Percentiles rank a stretch among this genome's conserved stretches.
phyloP scores from a whole-genome alignment of 1,284 basidiomycete genomes.

The Porodaedalea pini region DNA sequence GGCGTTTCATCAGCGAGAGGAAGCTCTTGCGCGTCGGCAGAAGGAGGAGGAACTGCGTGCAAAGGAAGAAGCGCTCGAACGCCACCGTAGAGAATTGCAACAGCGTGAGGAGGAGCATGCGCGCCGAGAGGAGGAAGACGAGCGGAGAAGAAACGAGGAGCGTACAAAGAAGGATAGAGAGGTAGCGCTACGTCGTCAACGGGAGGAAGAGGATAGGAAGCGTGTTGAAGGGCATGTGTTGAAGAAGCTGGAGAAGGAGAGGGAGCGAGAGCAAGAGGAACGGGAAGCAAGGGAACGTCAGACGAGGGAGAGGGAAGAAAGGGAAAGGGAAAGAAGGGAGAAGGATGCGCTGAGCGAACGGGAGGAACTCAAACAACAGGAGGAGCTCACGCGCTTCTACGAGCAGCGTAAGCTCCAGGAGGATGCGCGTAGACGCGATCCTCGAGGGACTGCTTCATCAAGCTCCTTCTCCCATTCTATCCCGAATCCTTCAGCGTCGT shows the following conservation, averaged over 20 bases:
- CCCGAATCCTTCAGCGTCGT: slow-evolving; percentile 1
- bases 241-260: slow-evolving; percentile 7
- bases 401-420: slow-evolving; percentile 30
- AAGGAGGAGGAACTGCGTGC: slow-evolving; percentile 14
- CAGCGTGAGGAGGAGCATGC: slow-evolving; percentile 17
- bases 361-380: slow-evolving; percentile 22
- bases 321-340: slow-evolving; percentile 18
- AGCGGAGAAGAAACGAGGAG: neutral
- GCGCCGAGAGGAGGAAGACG: slow-evolving; percentile 15
- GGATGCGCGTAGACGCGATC: slow-evolving; percentile 27
- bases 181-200: neutral
- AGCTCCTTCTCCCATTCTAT: slow-evolving; percentile 24
- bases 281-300: neutral
- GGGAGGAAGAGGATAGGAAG: slow-evolving; percentile 8
- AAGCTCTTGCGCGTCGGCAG: slow-evolving; percentile 2
- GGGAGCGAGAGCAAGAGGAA: neutral
- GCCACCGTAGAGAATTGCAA: slow-evolving; percentile 8
- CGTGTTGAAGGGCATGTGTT: neutral
- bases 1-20: slow-evolving; percentile 11
- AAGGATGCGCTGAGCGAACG: slow-evolving; percentile 13
- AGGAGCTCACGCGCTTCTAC: slow-evolving; percentile 25
- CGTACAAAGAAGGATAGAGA: slow-evolving; percentile 6
- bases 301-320: slow-evolving; percentile 1
- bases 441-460: slow-evolving; percentile 24
- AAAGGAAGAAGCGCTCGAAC: slow-evolving; percentile 11